Conservation (phyloP, 1,139 yeast species). For the Blastobotrys arbuscula region DNA sequence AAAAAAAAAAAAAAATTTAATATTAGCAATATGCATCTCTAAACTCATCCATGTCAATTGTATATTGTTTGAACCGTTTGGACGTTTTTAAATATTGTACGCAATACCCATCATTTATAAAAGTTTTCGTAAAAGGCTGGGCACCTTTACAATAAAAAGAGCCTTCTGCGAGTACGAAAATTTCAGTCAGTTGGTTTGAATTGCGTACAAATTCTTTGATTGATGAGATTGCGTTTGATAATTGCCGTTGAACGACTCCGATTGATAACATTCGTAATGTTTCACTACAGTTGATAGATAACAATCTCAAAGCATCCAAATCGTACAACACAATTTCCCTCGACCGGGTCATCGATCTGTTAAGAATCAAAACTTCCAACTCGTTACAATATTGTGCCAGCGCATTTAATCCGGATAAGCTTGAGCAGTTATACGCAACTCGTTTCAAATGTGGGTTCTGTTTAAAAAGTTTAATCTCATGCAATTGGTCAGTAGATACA, state of each 20-base stretch:
- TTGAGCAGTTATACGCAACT: conserved; percentile 14
- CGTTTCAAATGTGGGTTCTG: conserved; percentile 11
- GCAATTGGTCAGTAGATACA: not conserved
- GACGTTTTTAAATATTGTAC: conserved; percentile 6
- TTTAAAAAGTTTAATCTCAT: conserved; percentile 11
- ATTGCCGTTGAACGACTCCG: conserved; percentile 4
- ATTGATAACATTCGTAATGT: conserved; percentile 8
- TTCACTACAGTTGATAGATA: not conserved
- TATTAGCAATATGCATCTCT: conserved; percentile 1
- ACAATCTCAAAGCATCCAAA: conserved; percentile 6
- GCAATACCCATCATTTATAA: conserved; percentile 12
- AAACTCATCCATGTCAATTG: conserved; percentile 6
- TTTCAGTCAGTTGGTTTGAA: conserved; percentile 6
- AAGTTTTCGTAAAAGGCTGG: not conserved
- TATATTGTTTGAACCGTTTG: conserved; percentile 1
- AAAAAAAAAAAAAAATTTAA: not conserved
- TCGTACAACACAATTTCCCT: conserved; percentile 10
- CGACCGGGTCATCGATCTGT: conserved; percentile 7
- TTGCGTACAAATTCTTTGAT: conserved; percentile 8
- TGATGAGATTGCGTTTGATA: conserved; percentile 9
- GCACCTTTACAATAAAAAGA: conserved; percentile 5
- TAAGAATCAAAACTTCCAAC: conserved; percentile 12
- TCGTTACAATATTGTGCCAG: conserved; percentile 6
- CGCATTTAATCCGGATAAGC: conserved; percentile 8
- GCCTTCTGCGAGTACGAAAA: conserved; percentile 10